Conservation (phyloP, 2,329 filamentous ascomycete species). For the Cryphonectria japonica region DNA sequence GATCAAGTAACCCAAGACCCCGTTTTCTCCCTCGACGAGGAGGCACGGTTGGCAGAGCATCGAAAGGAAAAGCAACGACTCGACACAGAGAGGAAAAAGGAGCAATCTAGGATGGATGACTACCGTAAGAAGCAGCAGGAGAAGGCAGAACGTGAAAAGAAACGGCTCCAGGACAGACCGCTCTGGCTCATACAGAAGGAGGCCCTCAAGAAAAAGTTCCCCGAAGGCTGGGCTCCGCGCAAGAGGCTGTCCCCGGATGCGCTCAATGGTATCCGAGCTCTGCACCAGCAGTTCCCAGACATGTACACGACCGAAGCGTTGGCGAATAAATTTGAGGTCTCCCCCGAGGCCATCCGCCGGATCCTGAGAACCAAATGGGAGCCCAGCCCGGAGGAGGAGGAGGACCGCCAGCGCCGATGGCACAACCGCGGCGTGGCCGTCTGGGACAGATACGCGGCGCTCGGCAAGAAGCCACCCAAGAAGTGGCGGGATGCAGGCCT, state of each 20-base stretch:
- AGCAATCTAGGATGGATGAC: conserved; percentile 38
- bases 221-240: conserved; percentile 77
- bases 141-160: conserved; percentile 36
- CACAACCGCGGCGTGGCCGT: conserved; percentile 62
- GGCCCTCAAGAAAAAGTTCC: conserved; percentile 77
- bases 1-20: not conserved
- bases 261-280: conserved; percentile 82
- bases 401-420: conserved; percentile 63
- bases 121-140: conserved; percentile 34
- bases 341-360: conserved; percentile 81
- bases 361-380: conserved; percentile 82
- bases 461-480: conserved; percentile 64
- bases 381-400: conserved; percentile 60
- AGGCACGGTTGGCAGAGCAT: conserved; percentile 31
- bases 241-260: conserved; percentile 93
- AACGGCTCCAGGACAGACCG: conserved; percentile 27
- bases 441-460: conserved; percentile 62
- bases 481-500: conserved; percentile 63
- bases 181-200: conserved; percentile 79
- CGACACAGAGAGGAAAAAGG: conserved; percentile 35
- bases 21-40: not conserved
- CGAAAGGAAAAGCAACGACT: conserved; percentile 48
- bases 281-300: conserved; percentile 77
- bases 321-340: conserved; percentile 80
- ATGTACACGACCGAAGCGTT: conserved; percentile 76